Evolutionary conservation across 1,284 basidiomycete genomes (phyloP).

Genomic region (Naganishia liquefaciens): DNA sequence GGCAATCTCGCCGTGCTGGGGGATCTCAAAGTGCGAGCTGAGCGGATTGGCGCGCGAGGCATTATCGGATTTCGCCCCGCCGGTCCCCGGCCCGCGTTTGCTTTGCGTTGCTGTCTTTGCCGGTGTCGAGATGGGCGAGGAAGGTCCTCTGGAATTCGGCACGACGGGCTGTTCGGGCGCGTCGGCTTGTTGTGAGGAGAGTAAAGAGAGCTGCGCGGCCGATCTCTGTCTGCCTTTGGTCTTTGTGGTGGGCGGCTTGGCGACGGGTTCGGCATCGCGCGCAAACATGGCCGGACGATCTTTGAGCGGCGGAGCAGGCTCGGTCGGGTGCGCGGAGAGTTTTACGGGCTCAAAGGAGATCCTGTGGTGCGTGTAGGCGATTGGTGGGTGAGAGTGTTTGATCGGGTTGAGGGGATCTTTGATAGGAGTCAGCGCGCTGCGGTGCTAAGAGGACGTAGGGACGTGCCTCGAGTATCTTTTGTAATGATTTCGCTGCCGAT

Average conservation of each 20-base stretch:
- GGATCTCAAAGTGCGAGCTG: slow-evolving; percentile 16
- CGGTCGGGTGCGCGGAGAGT: slow-evolving; percentile 4
- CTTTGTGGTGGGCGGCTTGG: neutral
- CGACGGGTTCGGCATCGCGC: neutral
- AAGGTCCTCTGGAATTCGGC: neutral
- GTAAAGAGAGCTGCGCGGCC: neutral
- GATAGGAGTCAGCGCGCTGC: neutral
- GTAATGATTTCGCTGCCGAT: slow-evolving; percentile 33
- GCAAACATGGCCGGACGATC: slow-evolving; percentile 22
- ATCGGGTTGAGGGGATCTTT: slow-evolving; percentile 32
- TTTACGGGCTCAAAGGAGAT: slow-evolving; percentile 30
- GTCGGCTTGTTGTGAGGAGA: neutral
- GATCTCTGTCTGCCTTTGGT: neutral
- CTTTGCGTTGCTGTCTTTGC: neutral
- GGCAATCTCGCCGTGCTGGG: slow-evolving; percentile 5
- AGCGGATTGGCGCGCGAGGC: slow-evolving; percentile 10
- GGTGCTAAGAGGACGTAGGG: no score
- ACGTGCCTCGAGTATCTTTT: slow-evolving; percentile 26
- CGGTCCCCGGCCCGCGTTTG: neutral
- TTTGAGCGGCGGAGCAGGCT: neutral
- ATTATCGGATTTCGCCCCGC: neutral
- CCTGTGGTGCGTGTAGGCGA: slow-evolving; percentile 23
- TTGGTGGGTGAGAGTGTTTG: slow-evolving; percentile 24
- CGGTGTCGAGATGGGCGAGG: neutral
- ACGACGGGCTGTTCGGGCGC: neutral